Percentiles rank a stretch among this genome's conserved stretches.
phyloP scores from a whole-genome alignment of 2,329 filamentous ascomycete species.

The Eutypa lata region DNA sequence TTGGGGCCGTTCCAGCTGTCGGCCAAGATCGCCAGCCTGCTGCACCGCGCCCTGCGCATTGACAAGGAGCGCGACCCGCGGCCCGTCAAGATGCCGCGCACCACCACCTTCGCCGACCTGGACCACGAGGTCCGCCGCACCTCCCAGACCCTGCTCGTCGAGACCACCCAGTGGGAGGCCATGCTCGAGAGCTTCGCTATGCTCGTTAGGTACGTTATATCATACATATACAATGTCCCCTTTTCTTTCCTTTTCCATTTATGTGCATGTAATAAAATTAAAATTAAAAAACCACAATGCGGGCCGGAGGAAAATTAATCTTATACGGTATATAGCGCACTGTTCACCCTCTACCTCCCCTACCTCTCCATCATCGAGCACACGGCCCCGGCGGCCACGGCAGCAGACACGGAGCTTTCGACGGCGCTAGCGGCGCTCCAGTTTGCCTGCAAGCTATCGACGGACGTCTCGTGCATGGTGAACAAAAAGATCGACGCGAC shows the following conservation, averaged over 20 bases:
- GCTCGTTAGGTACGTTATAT: slow-evolving; percentile 26
- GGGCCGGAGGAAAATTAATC: no score
- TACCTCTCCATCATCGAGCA: slow-evolving; percentile 27
- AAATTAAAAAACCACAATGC: no score
- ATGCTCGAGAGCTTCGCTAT: slow-evolving; percentile 31
- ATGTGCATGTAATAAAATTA: no score
- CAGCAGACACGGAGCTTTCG: slow-evolving; percentile 16
- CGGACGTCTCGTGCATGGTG: slow-evolving; percentile 30
- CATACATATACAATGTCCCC: background rate
- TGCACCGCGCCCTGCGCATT: slow-evolving; percentile 27
- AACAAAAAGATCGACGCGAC: slow-evolving; percentile 20
- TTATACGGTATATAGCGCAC: slow-evolving; percentile 18
- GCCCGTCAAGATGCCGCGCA: slow-evolving; percentile 21
- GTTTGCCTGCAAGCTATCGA: slow-evolving; percentile 31
- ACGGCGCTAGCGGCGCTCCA: slow-evolving; percentile 27
- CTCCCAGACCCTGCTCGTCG: slow-evolving; percentile 21
- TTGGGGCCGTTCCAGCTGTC: slow-evolving; percentile 28
- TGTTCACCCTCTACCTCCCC: slow-evolving; percentile 30
- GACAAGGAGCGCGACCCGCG: slow-evolving; percentile 23
- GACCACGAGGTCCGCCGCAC: slow-evolving; percentile 26
- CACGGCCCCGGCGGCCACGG: slow-evolving; percentile 8
- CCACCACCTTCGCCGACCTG: slow-evolving; percentile 22
- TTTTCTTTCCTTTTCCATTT: background rate
- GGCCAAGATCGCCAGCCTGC: slow-evolving; percentile 26
- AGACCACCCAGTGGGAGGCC: slow-evolving; percentile 27